Base-by-base conservation (phyloP, 2,329 filamentous ascomycete species). In the Escovopsis sp. region DNA sequence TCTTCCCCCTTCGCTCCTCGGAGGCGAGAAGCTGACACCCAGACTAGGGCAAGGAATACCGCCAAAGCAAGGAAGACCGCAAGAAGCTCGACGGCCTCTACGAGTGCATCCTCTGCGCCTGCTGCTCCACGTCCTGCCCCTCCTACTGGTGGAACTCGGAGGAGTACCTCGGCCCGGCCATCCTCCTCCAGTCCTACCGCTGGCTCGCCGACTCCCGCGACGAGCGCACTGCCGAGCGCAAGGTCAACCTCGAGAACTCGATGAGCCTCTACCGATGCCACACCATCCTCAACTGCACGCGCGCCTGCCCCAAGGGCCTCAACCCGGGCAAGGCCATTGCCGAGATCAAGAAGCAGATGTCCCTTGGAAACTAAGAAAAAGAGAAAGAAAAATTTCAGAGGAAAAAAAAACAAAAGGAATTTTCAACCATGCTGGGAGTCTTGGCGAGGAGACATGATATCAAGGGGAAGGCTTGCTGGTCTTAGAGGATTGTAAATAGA, bases 131-230 rank as follows among this genome's bases (percentile, higher is more conserved):
- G 19, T 94, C 89, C 38, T 98, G 91, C 75, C 91, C 91, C n/a
- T 95, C 87, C 15, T 98, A 98, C 75, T 98, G 91, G 91, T 98
- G 91, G 91, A 98, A 98, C 73, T 80, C 82, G 54, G 88, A 96
- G 69, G 88, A 96, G 67, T 98, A 98, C 71, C 85, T 98, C 40
- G 91, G 91, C 49, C 91, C 91, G 46, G 91, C 91, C 52, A 85
- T 98, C 47, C 82, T 98, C 42, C 79, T 98, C 52, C 91, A 98
- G 70, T 94, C 87, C 8, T 98, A 96, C 79, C 80, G 89, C 60
- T 98, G 91, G 91, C 74, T 98, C 52, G 83, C 81, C 59, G 91
- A 98, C 64, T 93, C 85, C 36, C 82, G 91, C 66, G 91, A 98
- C 63, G 83, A 95, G 77, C 80, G 77, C 65, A 93, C 73, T 56